Evolutionary conservation across 345 rosid genomes (phyloP).

Genomic region (Gynandropsis gynandra): DNA sequence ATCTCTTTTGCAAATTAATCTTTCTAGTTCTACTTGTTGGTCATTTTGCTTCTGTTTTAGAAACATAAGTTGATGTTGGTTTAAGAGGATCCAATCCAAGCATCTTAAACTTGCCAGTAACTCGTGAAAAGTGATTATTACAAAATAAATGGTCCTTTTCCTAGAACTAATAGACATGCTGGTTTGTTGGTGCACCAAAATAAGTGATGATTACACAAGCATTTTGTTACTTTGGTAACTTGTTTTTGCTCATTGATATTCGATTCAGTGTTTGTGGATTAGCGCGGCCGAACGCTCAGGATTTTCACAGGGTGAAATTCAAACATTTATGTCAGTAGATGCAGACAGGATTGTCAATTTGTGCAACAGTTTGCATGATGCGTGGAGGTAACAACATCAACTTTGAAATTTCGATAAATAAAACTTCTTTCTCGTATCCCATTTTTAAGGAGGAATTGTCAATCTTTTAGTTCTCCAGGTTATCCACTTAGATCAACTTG

Average conservation of each 20-base stretch:
- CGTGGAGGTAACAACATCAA: constrained; percentile 67
- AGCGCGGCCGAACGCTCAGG: constrained; percentile 61
- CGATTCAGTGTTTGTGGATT: constrained; percentile 57
- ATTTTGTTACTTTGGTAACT: constrained; percentile 2
- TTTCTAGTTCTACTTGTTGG: neutral
- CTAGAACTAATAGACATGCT: neutral
- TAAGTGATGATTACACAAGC: too few relatives aligned
- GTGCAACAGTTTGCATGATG: constrained; percentile 85
- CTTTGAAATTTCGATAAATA: neutral
- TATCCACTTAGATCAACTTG: too few relatives aligned
- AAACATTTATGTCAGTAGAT: constrained; percentile 96
- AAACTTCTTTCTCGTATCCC: too few relatives aligned
- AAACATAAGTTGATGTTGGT: neutral
- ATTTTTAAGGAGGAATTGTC: neutral
- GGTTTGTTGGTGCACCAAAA: neutral
- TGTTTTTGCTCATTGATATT: constrained; percentile 20
- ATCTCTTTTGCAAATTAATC: neutral
- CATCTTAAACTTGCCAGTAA: too few relatives aligned
- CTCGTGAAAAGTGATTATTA: neutral
- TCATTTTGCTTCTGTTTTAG: neutral
- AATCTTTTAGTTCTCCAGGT: neutral
- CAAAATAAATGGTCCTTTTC: neutral
- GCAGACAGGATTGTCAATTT: constrained; percentile 84
- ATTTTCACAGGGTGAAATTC: constrained; percentile 91
- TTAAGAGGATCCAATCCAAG: neutral